These are phyloP conservation scores for Conoideocrella luteorostrata DNA, from an alignment of 2,329 filamentous ascomycete species.

Conservation along the genomic window DNA sequence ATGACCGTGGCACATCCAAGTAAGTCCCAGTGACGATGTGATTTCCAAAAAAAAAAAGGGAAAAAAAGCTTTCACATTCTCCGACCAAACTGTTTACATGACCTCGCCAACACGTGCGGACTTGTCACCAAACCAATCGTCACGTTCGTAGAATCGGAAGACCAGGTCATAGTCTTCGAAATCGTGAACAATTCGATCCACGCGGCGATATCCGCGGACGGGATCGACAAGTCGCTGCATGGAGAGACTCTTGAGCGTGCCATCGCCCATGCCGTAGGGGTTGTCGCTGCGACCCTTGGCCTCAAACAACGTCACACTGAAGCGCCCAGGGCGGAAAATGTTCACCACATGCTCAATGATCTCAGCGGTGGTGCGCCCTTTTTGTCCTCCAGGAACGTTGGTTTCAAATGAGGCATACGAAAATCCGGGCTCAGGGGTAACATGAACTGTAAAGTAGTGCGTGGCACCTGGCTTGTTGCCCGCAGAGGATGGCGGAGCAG, in stretches of 20 bases:
- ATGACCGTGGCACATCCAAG: neutral
- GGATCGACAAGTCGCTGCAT: constrained; percentile 59
- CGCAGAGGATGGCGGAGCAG: constrained; percentile 51
- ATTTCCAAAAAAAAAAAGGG: neutral
- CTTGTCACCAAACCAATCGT: constrained; percentile 61
- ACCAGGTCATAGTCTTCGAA: constrained; percentile 96
- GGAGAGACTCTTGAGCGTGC: constrained; percentile 30
- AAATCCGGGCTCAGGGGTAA: constrained; percentile 94
- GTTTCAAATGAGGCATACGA: constrained; percentile 98
- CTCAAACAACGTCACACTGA: constrained; percentile 95
- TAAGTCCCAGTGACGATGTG: neutral
- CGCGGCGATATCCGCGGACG: constrained; percentile 77
- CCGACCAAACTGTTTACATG: neutral
- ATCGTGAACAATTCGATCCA: constrained; percentile 95
- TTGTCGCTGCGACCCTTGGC: constrained; percentile 57
- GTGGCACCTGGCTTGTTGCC: constrained; percentile 40
- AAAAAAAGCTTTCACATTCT: constrained; percentile 17
- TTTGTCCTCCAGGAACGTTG: constrained; percentile 86
- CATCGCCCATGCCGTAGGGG: constrained; percentile 33
- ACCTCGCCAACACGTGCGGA: constrained; percentile 49
- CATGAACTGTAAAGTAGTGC: constrained; percentile 98
- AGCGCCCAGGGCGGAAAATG: constrained; percentile 96
- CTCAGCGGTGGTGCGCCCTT: constrained; percentile 79
- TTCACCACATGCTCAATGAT: constrained; percentile 89
- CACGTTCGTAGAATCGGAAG: constrained; percentile 91